phyloP scores from a whole-genome alignment of 257 asterid species.

The Solanum chiquidenum region DNA sequence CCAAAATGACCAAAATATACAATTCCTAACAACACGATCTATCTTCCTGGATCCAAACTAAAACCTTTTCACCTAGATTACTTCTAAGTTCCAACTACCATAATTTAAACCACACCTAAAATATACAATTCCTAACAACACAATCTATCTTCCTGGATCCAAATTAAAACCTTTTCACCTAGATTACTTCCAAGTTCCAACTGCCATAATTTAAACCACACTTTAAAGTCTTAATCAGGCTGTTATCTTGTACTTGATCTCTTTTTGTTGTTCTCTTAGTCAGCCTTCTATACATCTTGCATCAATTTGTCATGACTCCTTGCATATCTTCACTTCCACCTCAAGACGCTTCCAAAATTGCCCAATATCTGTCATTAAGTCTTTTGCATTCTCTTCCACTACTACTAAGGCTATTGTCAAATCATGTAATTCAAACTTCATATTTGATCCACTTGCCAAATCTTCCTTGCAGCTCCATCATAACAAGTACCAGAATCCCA shows the following conservation, averaged over 20 bases:
- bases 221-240: background rate
- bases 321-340: background rate
- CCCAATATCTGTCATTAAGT: background rate
- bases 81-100: background rate
- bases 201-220: background rate
- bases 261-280: background rate
- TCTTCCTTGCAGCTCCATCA: background rate
- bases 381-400: background rate
- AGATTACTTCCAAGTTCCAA: background rate
- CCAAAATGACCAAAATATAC: background rate
- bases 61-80: background rate
- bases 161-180: background rate
- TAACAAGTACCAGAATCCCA: background rate
- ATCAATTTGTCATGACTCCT: background rate
- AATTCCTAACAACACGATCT: background rate
- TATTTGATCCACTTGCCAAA: background rate
- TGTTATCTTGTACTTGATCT: background rate
- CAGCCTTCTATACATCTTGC: background rate
- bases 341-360: background rate
- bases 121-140: background rate
- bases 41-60: background rate
- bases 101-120: too few relatives aligned
- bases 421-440: background rate
- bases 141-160: background rate
- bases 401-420: background rate